Conservation (phyloP, 306 rosid species). For the Benincasa hispida region DNA sequence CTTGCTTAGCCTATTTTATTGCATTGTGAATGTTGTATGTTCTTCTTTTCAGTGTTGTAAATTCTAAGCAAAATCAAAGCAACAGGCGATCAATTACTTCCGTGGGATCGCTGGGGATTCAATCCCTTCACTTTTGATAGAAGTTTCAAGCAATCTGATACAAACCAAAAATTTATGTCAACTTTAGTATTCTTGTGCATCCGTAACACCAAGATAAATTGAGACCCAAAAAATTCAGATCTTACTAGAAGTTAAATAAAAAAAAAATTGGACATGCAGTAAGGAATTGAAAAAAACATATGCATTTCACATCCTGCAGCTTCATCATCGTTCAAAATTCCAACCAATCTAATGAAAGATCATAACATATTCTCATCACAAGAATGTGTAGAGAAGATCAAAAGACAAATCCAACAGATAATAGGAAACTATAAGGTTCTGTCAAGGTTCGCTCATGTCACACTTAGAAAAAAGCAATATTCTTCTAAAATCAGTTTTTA, state of each 20-base stretch:
- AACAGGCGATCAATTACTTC: too few relatives aligned
- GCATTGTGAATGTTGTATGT: too few relatives aligned
- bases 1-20: too few relatives aligned
- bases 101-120: too few relatives aligned
- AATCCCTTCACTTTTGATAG: too few relatives aligned
- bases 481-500: too few relatives aligned
- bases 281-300: neutral
- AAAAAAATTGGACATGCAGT: neutral
- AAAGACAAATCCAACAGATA: neutral
- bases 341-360: neutral
- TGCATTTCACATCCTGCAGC: neutral
- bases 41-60: too few relatives aligned
- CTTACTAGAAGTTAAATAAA: neutral
- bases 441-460: too few relatives aligned
- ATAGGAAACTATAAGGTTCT: neutral
- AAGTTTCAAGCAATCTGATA: conserved; percentile 74
- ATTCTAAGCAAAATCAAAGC: too few relatives aligned
- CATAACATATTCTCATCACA: neutral
- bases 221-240: too few relatives aligned
- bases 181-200: neutral
- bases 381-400: neutral
- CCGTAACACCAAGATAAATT: neutral
- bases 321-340: neutral
- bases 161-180: conserved; percentile 13
- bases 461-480: too few relatives aligned